Evolutionary conservation across 352 stramenopile species (phyloP).

Genomic region (Pythium coloratum): DNA sequence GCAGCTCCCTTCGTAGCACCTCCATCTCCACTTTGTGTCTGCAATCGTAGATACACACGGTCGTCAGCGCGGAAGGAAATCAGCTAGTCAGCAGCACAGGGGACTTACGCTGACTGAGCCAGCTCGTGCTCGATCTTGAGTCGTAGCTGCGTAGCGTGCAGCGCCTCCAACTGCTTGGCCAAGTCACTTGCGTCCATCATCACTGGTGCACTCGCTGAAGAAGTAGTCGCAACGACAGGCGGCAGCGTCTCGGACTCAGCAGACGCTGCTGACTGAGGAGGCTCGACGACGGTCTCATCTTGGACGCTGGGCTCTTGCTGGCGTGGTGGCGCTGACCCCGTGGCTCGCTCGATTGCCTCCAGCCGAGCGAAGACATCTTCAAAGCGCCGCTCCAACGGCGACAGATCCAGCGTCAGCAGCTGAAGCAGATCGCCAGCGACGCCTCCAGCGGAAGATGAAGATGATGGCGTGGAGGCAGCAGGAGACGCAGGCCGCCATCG

Average conservation of each 20-base stretch:
- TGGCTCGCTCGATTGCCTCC: conserved; percentile 34
- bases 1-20: conserved; percentile 38
- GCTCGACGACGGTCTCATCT: neutral
- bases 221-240: neutral
- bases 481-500: conserved; percentile 1
- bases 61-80: too few species aligned
- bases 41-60: too few species aligned
- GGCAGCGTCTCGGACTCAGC: neutral
- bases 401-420: conserved; percentile 30
- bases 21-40: conserved; percentile 46
- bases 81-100: too few species aligned
- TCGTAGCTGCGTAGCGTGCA: conserved; percentile 52
- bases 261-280: neutral
- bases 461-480: neutral
- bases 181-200: conserved; percentile 28
- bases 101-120: conserved; percentile 31
- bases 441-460: neutral
- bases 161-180: conserved; percentile 49
- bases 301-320: neutral
- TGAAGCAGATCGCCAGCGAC: conserved; percentile 15
- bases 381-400: conserved; percentile 51
- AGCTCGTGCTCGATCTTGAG: conserved; percentile 68
- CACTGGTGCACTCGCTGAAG: neutral
- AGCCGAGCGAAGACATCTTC: conserved; percentile 50
- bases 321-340: neutral